phyloP scores from a whole-genome alignment of 192 early-diverging fungal species.

The Chytriomyces confervae region DNA sequence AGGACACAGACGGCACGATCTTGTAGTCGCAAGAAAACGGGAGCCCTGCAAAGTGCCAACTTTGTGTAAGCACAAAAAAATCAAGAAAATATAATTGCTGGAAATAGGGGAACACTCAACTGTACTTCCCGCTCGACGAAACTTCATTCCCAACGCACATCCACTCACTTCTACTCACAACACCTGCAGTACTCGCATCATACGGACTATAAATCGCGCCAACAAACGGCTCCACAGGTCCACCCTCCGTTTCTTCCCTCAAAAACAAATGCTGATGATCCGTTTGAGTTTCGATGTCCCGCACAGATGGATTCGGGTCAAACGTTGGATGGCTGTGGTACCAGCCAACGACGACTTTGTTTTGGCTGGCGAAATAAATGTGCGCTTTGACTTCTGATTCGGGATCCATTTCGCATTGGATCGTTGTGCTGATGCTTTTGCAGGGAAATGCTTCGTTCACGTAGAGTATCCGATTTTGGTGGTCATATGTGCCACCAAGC shows the following conservation, averaged over 20 bases:
- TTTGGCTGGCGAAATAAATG: conserved; percentile 67
- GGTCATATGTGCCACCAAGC: conserved; percentile 78
- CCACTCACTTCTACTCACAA: conserved; percentile 65
- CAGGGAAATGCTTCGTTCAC: conserved; percentile 82
- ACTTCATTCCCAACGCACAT: conserved; percentile 62
- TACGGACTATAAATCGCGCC: conserved; percentile 88
- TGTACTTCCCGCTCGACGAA: conserved; percentile 57
- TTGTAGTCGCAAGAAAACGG: conserved; percentile 60
- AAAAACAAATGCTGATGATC: conserved; percentile 81
- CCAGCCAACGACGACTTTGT: conserved; percentile 84
- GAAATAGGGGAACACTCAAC: conserved; percentile 38
- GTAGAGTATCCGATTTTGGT: conserved; percentile 52
- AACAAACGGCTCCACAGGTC: conserved; percentile 84
- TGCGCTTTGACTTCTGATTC: conserved; percentile 84
- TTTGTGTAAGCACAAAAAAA: neutral
- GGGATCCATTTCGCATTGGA: conserved; percentile 95
- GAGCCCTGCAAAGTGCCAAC: conserved; percentile 25
- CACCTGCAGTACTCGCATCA: conserved; percentile 57
- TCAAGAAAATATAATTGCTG: neutral
- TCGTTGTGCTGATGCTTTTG: conserved; percentile 76
- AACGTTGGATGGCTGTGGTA: conserved; percentile 97
- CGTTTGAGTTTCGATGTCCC: conserved; percentile 90
- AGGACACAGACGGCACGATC: conserved; percentile 53
- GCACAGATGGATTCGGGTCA: conserved; percentile 83
- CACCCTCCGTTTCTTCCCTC: conserved; percentile 46